Evolutionary conservation across 306 rosid species (phyloP).

Genomic region (Glycyrrhiza uralensis): DNA sequence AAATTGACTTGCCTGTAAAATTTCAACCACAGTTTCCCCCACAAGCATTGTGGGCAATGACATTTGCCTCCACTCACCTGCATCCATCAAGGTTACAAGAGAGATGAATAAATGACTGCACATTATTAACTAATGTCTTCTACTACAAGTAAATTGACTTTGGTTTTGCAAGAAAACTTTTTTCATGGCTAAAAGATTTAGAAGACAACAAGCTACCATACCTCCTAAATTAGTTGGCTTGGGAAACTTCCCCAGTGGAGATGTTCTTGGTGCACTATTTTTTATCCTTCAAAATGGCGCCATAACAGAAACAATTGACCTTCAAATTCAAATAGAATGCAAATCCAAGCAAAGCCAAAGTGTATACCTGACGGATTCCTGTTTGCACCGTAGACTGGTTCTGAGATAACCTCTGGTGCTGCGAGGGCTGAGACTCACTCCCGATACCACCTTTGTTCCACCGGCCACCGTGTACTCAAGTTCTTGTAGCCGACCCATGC

Average conservation of each 20-base stretch:
- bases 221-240: conserved; percentile 55
- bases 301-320: not conserved
- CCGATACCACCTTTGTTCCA: conserved; percentile 75
- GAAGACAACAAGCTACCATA: conserved; percentile 19
- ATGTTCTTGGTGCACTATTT: conserved; percentile 47
- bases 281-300: conserved; percentile 47
- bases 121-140: too few relatives aligned
- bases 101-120: not conserved
- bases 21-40: conserved; percentile 83
- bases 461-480: conserved; percentile 80
- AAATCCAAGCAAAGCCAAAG: not conserved
- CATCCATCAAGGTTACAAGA: not conserved
- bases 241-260: conserved; percentile 78
- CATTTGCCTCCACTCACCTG: conserved; percentile 90
- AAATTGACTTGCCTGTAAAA: conserved; percentile 78
- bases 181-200: too few relatives aligned
- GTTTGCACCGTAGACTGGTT: conserved; percentile 93
- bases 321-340: not conserved
- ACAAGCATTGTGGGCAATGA: conserved; percentile 94
- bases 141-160: not conserved
- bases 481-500: conserved; percentile 89
- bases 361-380: conserved; percentile 74
- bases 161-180: not conserved
- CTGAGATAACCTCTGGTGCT: conserved; percentile 79
- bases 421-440: conserved; percentile 89